Conservation (phyloP, 441 rosid genomes). For the Pelargonium citronellum region DNA sequence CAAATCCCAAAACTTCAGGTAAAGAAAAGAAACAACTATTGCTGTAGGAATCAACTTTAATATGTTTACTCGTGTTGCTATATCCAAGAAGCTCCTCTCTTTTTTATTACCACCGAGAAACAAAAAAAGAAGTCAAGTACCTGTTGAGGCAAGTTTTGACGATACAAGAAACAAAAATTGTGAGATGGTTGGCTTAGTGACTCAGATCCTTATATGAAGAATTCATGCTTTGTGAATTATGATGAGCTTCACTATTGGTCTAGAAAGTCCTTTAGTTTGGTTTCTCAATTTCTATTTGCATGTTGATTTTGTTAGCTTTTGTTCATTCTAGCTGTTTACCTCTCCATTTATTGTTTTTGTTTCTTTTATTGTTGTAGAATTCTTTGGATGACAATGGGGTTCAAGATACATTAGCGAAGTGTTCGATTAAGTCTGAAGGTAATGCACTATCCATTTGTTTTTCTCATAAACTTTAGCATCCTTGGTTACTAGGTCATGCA, state of each 20-base stretch:
- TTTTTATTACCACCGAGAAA: no score
- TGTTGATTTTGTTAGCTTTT: not conserved
- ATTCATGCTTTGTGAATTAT: not conserved
- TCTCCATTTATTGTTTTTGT: not conserved
- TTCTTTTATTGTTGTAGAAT: constrained; percentile 34
- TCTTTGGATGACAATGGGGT: constrained; percentile 28
- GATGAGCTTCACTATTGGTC: not conserved
- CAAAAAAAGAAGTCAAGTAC: not conserved
- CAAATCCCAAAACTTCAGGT: no score
- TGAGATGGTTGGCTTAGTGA: not conserved
- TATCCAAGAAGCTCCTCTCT: no score
- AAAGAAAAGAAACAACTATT: not conserved
- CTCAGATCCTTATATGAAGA: not conserved
- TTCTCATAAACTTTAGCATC: not conserved
- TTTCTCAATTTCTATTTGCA: not conserved
- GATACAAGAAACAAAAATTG: not conserved
- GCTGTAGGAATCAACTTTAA: not conserved
- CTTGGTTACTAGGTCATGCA: constrained; percentile 6
- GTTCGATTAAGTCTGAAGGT: constrained; percentile 44
- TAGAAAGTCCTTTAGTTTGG: not conserved
- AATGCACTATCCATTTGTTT: constrained; percentile 20
- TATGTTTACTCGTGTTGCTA: no score
- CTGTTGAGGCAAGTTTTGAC: not conserved
- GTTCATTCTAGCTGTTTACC: not conserved
- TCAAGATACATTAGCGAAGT: constrained; percentile 30